Percentiles rank a stretch among this genome's conserved stretches.
phyloP scores from a whole-genome alignment of 2,329 filamentous ascomycete species.

The Fusarium graminum region DNA sequence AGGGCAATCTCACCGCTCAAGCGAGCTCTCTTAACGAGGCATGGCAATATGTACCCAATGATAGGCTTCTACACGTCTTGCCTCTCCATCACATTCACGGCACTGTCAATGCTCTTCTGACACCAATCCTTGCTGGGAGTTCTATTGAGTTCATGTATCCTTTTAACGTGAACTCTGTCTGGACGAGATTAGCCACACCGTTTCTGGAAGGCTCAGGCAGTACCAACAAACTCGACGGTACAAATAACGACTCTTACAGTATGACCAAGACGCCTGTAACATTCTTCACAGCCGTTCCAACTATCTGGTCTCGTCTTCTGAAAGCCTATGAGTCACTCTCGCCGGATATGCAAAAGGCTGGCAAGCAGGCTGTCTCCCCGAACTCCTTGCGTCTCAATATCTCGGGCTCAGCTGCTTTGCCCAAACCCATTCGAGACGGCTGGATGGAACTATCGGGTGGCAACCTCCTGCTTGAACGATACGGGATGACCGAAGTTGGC shows the following conservation, averaged over 20 bases:
- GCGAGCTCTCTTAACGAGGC: conserved; percentile 82
- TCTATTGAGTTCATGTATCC: conserved; percentile 95
- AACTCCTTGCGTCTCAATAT: conserved; percentile 88
- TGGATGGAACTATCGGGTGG: conserved; percentile 84
- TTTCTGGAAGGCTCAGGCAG: conserved; percentile 65
- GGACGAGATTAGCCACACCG: conserved; percentile 85
- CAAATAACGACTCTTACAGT: conserved; percentile 39
- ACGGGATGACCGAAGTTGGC: conserved; percentile 98
- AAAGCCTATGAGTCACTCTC: conserved; percentile 74
- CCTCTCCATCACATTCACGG: conserved; percentile 98
- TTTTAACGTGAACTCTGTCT: conserved; percentile 88
- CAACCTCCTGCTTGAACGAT: conserved; percentile 94
- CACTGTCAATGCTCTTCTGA: conserved; percentile 89
- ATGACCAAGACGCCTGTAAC: conserved; percentile 66
- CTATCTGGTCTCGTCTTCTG: conserved; percentile 93
- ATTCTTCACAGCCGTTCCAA: conserved; percentile 96
- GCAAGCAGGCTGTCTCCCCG: conserved; percentile 77
- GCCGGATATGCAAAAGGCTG: conserved; percentile 72
- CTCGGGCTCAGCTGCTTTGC: conserved; percentile 93
- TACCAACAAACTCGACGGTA: background rate
- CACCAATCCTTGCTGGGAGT: conserved; percentile 87
- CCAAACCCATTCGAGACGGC: conserved; percentile 85
- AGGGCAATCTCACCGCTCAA: conserved; percentile 85
- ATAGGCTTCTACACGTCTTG: conserved; percentile 89
- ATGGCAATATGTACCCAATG: conserved; percentile 83